Evolutionary conservation across 2,329 filamentous ascomycete species (phyloP), one percentile per base, ranked within the genome.

Genomic region (Trichoderma guizhouense): DNA sequence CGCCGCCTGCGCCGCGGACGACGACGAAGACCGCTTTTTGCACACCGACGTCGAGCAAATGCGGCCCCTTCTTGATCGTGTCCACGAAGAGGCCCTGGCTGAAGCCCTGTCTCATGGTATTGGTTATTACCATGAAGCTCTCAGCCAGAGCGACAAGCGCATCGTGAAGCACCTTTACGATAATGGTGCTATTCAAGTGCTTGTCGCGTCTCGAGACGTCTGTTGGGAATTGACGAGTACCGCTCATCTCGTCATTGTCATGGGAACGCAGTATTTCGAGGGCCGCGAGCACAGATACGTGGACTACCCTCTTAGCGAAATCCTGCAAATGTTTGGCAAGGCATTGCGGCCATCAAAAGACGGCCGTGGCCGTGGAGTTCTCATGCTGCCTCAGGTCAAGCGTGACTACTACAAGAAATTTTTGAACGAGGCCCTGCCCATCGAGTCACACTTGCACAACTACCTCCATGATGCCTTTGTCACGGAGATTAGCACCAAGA

Each of bases 381-480:
- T 99, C 58, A 98, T 99, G 96, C 90, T 98, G 12, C 94, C 95
- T 3, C 91, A 93, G 21, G 94, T 97, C 62, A 98, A 97, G 86
- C 91, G 96, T 47, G 95, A 98, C 74, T 99, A 97, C 83, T 99
- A 98, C 88, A 97, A 96, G 84, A 99, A 99, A 83, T 99, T 99
- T 85, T 84, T 99, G 75, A 95, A 96, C 77, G 97, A 99, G 81
- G 96, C 96, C 24, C 86, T 99, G 55, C 96, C 96, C 0, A 94
- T 99, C 28, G 96, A 99, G 83, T 97, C 94, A 75, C 94, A 97
- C 80, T 87, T 99, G 36, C 93, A 97, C 79, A 91, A 93, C 71
- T 97, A 94, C 81, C 86, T 99, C 39, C 94, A 97, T 77, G 97
- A 99, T 82, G 95, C 94, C 1, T 98, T 99, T 77, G 95, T 99